phyloP scores from a whole-genome alignment of 371 early-diverging fungal species.

The Mortierella sp. region DNA sequence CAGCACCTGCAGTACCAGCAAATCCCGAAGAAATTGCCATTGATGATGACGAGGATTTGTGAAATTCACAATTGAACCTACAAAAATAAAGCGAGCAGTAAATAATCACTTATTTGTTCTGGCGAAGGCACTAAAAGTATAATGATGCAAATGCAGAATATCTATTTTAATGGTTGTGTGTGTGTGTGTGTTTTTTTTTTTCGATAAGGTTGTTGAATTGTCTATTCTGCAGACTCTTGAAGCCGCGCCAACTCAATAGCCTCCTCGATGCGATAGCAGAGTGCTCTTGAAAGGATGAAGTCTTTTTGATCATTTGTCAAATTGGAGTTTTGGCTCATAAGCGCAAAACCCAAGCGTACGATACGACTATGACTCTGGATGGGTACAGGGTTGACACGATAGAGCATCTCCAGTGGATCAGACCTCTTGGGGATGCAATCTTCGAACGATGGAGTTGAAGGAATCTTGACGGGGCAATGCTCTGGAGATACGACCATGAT shows the following conservation, averaged over 20 bases:
- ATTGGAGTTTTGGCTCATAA: constrained; percentile 1
- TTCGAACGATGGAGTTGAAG: constrained; percentile 6
- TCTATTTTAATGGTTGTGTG: not conserved
- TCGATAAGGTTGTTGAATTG: not conserved
- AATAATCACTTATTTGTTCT: not conserved
- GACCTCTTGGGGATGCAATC: constrained; percentile 24
- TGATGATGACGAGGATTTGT: constrained; percentile 57
- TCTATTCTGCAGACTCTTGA: constrained; percentile 3
- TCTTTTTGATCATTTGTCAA: constrained; percentile 21
- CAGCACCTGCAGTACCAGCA: constrained; percentile 25
- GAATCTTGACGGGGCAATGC: constrained; percentile 32
- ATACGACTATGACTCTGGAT: constrained; percentile 37
- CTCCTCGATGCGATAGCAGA: constrained; percentile 44
- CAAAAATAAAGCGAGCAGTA: constrained; percentile 1
- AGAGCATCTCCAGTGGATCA: constrained; percentile 43
- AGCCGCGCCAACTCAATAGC: constrained; percentile 39
- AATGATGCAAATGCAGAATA: not conserved
- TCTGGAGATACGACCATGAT: constrained; percentile 33
- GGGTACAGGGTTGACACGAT: constrained; percentile 36
- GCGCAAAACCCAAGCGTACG: constrained; percentile 29
- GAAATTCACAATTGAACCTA: not conserved
- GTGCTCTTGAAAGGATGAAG: constrained; percentile 37
- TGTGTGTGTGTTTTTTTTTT: too few species aligned
- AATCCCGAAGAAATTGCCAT: constrained; percentile 59
- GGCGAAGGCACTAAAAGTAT: not conserved